Base-by-base conservation (phyloP, 2,329 filamentous ascomycete species). In the Fusarium equiseti region DNA sequence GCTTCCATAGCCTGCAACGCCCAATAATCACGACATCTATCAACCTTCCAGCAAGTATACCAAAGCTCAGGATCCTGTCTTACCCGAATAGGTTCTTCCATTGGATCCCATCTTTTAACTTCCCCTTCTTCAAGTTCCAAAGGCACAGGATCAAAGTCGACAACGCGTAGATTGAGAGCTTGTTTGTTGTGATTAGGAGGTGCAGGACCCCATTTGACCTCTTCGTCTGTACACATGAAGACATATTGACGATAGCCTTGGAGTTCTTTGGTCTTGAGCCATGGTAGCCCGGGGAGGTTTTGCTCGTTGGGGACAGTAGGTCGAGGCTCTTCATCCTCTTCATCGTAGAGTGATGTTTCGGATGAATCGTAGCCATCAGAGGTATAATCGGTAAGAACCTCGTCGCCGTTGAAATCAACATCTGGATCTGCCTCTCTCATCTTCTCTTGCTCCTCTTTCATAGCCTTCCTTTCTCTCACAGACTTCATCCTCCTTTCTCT, bases 381-480 rank as follows among this genome's bases (percentile, higher is more conserved):
- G 15, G 8, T 44, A 7, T 48, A 48, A 48, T 29, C 18, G 6
- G 35, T 38, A 0, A 38, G 35, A 38, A 38, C 35, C 2, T 38
- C 35, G 0, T n/a, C 0, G 18, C 35, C 35, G 35, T 38, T 12
- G 35, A 38, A 38, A 4, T 38, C 18, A n/a, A 38, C 0, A 2
- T 38, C 18, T 38, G 35, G 35, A n/a, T 38, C 26, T 27, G 8
- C 45, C 18, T 20, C 27, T 48, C 42, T 24, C 16, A 22, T 24
- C 6, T 0, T 44, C 8, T 38, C 35, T 12, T 44, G 20, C 42
- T 26, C 42, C 2, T 44, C 42, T 6, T 24, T 44, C 42, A 44
- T 26, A 8, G 42, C 42, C 8, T 22, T 24, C 15, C 42, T 44
- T 12, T 29, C 18, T 29, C 45, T 29, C 6, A n/a, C n/a, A 13